Conservation (phyloP, 768 basidiomycete genomes). For the Scleroderma bovista region DNA sequence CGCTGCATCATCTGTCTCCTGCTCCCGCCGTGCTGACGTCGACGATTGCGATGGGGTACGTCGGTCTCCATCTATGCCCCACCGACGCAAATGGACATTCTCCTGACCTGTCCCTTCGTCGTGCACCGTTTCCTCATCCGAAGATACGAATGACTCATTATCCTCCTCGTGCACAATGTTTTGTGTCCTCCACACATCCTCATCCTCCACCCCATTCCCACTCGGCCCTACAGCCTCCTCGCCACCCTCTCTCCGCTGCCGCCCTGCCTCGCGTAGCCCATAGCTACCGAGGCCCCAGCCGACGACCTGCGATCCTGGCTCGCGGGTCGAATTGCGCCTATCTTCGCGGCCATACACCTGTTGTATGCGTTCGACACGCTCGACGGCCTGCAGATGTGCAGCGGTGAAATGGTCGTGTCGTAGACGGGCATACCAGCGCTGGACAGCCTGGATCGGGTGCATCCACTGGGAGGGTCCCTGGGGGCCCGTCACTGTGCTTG, state of each 20-base stretch:
- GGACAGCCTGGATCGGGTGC: slow-evolving; percentile 30
- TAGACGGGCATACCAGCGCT: slow-evolving; percentile 53
- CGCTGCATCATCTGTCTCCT: slow-evolving; percentile 2
- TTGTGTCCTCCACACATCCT: slow-evolving; percentile 6
- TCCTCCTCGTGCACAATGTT: slow-evolving; percentile 21
- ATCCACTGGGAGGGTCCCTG: background rate
- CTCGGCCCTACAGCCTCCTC: too few relatives aligned
- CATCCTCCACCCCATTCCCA: background rate
- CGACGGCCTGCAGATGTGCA: slow-evolving; percentile 62
- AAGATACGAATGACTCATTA: slow-evolving; percentile 1
- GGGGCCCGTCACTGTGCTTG: too few relatives aligned
- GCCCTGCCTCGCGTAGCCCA: slow-evolving; percentile 38
- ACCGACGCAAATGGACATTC: background rate
- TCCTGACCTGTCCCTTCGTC: background rate
- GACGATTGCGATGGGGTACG: slow-evolving; percentile 1
- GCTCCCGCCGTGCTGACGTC: background rate
- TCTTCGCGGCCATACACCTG: slow-evolving; percentile 46
- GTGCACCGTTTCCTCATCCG: background rate
- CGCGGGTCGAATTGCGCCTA: slow-evolving; percentile 13
- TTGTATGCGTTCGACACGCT: slow-evolving; percentile 61
- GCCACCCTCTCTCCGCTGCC: slow-evolving; percentile 22
- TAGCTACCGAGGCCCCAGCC: slow-evolving; percentile 79
- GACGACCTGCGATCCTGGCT: slow-evolving; percentile 25
- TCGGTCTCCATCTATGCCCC: background rate
- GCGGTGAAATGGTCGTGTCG: slow-evolving; percentile 69